Conservation (phyloP, 768 basidiomycete species). For the Boletus rex-veris region DNA sequence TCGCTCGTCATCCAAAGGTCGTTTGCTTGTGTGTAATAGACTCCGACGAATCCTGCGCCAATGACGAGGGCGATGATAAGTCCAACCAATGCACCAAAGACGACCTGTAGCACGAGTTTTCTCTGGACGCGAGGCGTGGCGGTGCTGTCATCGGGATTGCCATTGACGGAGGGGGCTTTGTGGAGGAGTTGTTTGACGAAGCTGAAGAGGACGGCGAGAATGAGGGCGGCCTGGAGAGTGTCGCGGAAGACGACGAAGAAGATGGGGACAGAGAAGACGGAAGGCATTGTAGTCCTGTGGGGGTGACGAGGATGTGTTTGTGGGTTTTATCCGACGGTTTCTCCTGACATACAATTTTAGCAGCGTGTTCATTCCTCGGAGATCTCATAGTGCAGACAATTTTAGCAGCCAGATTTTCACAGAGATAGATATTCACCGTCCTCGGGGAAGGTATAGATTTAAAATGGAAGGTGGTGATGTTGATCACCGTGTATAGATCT, state of each 20-base stretch:
- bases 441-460: no score
- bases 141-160: conserved; percentile 3
- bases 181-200: conserved; percentile 84
- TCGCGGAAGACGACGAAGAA: conserved; percentile 98
- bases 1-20: conserved; percentile 85
- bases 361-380: no score
- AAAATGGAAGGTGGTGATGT: no score
- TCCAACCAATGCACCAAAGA: conserved; percentile 70
- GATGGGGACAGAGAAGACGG: conserved; percentile 84
- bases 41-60: conserved; percentile 88
- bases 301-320: not conserved
- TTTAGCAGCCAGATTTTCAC: no score
- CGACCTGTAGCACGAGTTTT: conserved; percentile 69
- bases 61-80: conserved; percentile 77
- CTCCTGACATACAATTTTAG: not conserved
- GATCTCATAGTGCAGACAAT: no score
- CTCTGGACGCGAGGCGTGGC: conserved; percentile 47
- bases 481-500: no score
- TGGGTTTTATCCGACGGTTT: not conserved
- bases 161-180: conserved; percentile 9
- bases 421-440: no score
- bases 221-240: conserved; percentile 88
- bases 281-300: not conserved
- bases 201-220: conserved; percentile 87
- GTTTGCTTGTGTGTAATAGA: conserved; percentile 90